These are phyloP conservation scores for Penicillium egyptiacum DNA, from an alignment of 495 filamentous ascomycete species.

Conservation along the genomic window DNA sequence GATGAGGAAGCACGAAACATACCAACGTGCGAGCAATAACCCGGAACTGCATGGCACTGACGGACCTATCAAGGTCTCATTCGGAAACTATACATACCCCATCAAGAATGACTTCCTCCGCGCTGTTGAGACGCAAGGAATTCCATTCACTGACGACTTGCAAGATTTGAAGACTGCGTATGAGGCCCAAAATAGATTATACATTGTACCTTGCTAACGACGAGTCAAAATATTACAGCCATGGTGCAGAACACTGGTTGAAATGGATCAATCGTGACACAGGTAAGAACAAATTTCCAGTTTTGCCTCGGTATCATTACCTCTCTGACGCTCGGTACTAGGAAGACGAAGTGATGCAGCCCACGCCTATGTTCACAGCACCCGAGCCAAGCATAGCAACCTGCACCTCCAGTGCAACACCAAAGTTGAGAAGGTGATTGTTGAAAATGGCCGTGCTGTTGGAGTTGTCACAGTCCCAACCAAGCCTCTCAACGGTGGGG, in stretches of 20 bases:
- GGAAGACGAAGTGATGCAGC: conserved; percentile 64
- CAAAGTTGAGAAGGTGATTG: conserved; percentile 78
- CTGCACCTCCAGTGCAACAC: conserved; percentile 76
- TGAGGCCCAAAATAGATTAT: conserved; percentile 8
- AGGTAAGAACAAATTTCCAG: conserved; percentile 24
- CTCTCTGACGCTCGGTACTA: conserved; percentile 13
- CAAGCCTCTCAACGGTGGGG: conserved; percentile 50
- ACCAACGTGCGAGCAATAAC: conserved; percentile 74
- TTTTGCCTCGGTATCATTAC: neutral
- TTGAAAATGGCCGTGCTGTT: conserved; percentile 67
- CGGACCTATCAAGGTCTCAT: conserved; percentile 83
- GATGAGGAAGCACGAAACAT: conserved; percentile 85
- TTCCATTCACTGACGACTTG: conserved; percentile 68
- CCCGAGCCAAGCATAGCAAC: conserved; percentile 63
- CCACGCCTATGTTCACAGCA: conserved; percentile 73
- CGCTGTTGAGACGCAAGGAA: conserved; percentile 74
- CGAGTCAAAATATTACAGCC: conserved; percentile 16
- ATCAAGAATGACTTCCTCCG: conserved; percentile 78
- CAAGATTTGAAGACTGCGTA: conserved; percentile 67
- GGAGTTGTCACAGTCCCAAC: conserved; percentile 59
- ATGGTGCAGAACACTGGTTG: conserved; percentile 47
- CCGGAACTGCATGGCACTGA: conserved; percentile 75
- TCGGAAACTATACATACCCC: conserved; percentile 72
- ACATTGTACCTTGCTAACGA: neutral
- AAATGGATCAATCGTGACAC: conserved; percentile 73